Percentiles rank a stretch among this genome's conserved stretches.
These are phyloP conservation scores for Protostelium mycophagum DNA, from an alignment of 78 protist genomes.

Conservation along the genomic window DNA sequence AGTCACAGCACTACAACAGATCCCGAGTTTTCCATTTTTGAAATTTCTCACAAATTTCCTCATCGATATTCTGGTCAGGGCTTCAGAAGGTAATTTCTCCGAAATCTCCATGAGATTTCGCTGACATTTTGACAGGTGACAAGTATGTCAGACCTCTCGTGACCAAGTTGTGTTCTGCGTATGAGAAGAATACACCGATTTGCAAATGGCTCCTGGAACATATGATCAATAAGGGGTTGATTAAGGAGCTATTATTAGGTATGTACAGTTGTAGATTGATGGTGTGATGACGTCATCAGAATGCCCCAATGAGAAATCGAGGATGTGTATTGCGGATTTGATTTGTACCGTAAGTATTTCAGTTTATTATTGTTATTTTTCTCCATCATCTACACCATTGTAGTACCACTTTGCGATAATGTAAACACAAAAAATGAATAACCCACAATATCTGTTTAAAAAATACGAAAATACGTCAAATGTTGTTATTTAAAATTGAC, in stretches of 20 bases:
- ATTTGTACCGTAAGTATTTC: not conserved
- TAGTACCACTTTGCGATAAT: too few species aligned
- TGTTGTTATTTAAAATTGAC: too few species aligned
- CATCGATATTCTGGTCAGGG: not conserved
- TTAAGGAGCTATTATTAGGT: not conserved
- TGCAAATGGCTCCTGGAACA: not conserved
- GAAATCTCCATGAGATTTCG: not conserved
- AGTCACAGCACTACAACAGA: not conserved
- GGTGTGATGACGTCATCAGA: not conserved
- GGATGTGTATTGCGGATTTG: not conserved
- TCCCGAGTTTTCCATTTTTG: not conserved
- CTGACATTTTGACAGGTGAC: not conserved
- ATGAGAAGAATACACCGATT: not conserved
- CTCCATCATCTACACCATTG: not conserved
- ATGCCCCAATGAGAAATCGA: not conserved
- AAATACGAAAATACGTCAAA: too few species aligned
- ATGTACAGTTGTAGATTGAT: too few species aligned
- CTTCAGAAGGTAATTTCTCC: not conserved
- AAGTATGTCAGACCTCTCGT: not conserved
- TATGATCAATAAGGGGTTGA: not conserved
- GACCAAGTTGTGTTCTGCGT: not conserved
- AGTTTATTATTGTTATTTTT: too few species aligned
- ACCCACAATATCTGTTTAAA: too few species aligned
- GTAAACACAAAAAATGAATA: too few species aligned
- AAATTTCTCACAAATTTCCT: conserved; percentile 7